Conservation (phyloP, 1,284 basidiomycete genomes). For the Exobasidium rhododendri region DNA sequence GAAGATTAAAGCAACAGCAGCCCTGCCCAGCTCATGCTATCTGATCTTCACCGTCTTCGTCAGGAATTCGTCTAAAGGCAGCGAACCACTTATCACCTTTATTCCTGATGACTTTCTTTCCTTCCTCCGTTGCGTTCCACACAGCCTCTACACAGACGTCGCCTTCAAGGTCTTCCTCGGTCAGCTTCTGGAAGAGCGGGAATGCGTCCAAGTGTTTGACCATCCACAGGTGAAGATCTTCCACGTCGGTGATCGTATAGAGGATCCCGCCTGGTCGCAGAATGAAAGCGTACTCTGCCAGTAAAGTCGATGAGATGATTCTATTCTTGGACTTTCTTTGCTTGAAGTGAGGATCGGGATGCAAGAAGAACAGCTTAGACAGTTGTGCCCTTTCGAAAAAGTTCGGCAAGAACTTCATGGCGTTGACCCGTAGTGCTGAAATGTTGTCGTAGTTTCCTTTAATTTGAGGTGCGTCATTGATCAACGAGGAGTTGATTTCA, state of each 20-base stretch:
- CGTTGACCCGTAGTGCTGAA: constrained; percentile 89
- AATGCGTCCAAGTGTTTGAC: constrained; percentile 76
- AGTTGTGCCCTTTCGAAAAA: constrained; percentile 84
- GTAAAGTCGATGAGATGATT: constrained; percentile 84
- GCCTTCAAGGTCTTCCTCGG: constrained; percentile 65
- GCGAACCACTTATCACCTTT: constrained; percentile 83
- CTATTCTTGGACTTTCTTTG: constrained; percentile 91
- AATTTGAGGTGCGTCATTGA: constrained; percentile 45
- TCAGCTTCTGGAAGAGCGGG: constrained; percentile 78
- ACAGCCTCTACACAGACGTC: constrained; percentile 56
- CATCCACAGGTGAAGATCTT: constrained; percentile 95
- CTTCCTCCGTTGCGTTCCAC: constrained; percentile 70
- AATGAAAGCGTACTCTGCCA: constrained; percentile 88
- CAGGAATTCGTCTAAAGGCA: constrained; percentile 63
- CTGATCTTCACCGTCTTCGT: constrained; percentile 30
- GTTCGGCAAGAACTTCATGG: constrained; percentile 98
- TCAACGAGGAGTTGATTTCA: constrained; percentile 32
- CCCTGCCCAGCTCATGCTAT: no score
- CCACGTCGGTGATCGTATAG: constrained; percentile 97
- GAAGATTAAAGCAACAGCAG: no score
- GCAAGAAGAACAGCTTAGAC: constrained; percentile 88
- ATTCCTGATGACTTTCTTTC: constrained; percentile 92
- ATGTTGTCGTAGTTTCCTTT: constrained; percentile 76
- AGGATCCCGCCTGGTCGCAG: constrained; percentile 85
- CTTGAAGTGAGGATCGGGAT: constrained; percentile 99